Percentiles rank a stretch among this genome's conserved stretches.
Conservation (phyloP, 2,329 filamentous ascomycete species). For the Microsporum canis region DNA sequence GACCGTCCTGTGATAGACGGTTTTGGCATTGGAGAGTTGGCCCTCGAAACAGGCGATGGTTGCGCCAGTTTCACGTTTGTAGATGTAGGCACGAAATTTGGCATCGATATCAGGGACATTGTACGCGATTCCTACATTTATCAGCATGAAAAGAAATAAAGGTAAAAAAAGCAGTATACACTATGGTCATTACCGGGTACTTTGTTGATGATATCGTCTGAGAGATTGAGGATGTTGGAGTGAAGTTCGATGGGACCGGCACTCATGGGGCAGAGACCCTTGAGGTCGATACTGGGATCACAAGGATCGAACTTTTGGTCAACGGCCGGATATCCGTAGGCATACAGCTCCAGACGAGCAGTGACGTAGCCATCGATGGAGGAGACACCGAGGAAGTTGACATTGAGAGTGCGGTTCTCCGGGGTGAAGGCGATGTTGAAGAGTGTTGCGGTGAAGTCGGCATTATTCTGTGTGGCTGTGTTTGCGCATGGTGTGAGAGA, state of each 20-base stretch:
- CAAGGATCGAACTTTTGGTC: slow-evolving; percentile 65
- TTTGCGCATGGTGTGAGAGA: slow-evolving; percentile 77
- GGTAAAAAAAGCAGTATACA: slow-evolving; percentile 8
- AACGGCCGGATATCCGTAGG: slow-evolving; percentile 69
- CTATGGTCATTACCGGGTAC: slow-evolving; percentile 50
- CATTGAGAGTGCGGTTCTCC: slow-evolving; percentile 57
- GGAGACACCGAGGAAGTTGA: slow-evolving; percentile 71
- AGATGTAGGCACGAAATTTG: slow-evolving; percentile 70
- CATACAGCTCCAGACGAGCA: slow-evolving; percentile 63
- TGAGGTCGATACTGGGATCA: slow-evolving; percentile 45
- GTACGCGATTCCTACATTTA: slow-evolving; percentile 58
- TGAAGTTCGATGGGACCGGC: slow-evolving; percentile 64
- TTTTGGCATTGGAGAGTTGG: slow-evolving; percentile 79
- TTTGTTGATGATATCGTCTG: slow-evolving; percentile 44
- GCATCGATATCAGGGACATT: slow-evolving; percentile 85
- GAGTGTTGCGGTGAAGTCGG: slow-evolving; percentile 72
- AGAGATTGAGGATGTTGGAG: slow-evolving; percentile 54
- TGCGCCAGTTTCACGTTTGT: slow-evolving; percentile 50
- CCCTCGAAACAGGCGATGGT: slow-evolving; percentile 80
- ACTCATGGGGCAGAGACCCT: slow-evolving; percentile 82
- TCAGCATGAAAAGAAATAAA: background rate
- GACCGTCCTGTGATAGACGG: slow-evolving; percentile 76
- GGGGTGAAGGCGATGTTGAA: slow-evolving; percentile 64
- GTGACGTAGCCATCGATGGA: slow-evolving; percentile 71
- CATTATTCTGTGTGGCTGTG: slow-evolving; percentile 70